phyloP scores from a whole-genome alignment of 441 rosid species.

The Rhodomyrtus psidioides region DNA sequence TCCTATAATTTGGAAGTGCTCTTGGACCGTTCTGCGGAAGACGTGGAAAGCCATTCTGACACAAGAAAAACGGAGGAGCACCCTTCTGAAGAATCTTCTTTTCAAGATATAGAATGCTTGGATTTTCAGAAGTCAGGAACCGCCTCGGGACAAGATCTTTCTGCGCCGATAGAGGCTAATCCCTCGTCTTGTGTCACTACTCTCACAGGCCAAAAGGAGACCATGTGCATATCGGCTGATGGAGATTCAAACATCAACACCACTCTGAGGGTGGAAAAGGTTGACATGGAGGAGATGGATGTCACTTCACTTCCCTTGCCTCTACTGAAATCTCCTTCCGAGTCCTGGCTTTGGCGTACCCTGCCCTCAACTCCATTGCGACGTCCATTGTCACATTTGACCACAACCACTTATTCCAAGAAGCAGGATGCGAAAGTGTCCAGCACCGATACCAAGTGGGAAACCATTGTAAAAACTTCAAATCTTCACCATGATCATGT shows the following conservation, averaged over 20 bases:
- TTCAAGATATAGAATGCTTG: conserved; percentile 13
- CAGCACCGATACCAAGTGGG: conserved; percentile 60
- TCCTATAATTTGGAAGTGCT: conserved; percentile 14
- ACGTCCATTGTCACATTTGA: conserved; percentile 25
- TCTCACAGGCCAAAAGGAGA: neutral
- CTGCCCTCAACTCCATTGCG: conserved; percentile 49
- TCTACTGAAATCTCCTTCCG: conserved; percentile 71
- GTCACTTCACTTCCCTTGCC: conserved; percentile 46
- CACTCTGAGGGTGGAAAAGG: conserved; percentile 15
- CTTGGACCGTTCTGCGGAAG: conserved; percentile 8
- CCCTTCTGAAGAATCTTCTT: conserved; percentile 3
- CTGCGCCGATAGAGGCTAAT: conserved; percentile 1
- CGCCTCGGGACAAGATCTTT: neutral
- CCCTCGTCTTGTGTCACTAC: neutral
- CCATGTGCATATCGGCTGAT: conserved; percentile 10
- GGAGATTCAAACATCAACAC: conserved; percentile 13
- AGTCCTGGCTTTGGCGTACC: conserved; percentile 87
- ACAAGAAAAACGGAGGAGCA: conserved; percentile 15
- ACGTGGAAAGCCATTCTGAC: conserved; percentile 3
- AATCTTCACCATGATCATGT: conserved; percentile 43
- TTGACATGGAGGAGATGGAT: conserved; percentile 14
- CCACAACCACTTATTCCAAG: conserved; percentile 22
- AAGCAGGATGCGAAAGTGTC: conserved; percentile 28
- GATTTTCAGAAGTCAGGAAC: neutral
- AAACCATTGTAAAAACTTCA: conserved; percentile 74